A percentile compares a stretch with the other conserved stretches of the same genome.
Conservation (phyloP, 805 yeast species). For the Saccharomycopsis schoenii region DNA sequence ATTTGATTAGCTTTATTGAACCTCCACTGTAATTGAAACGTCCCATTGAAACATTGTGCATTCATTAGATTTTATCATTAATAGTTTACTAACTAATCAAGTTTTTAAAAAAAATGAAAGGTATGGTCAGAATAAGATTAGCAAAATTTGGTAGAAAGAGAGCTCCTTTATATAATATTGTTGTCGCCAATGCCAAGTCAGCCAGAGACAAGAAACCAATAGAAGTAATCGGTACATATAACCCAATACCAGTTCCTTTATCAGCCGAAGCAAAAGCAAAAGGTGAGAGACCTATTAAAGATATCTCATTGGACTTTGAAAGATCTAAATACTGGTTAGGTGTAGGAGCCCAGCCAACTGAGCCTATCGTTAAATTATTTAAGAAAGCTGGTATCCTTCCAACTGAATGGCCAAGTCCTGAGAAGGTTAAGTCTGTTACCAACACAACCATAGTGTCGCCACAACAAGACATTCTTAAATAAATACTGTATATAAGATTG, state of each 20-base stretch:
- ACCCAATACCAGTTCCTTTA: slow-evolving; percentile 69
- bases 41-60: neutral
- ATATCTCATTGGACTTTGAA: slow-evolving; percentile 73
- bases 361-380: slow-evolving; percentile 65
- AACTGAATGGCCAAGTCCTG: slow-evolving; percentile 51
- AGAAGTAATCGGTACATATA: slow-evolving; percentile 90
- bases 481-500: neutral
- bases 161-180: slow-evolving; percentile 85
- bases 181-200: slow-evolving; percentile 64
- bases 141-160: slow-evolving; percentile 89
- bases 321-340: slow-evolving; percentile 95
- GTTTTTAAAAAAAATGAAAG: slow-evolving; percentile 35
- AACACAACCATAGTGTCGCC: slow-evolving; percentile 8
- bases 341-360: slow-evolving; percentile 93
- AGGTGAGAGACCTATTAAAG: slow-evolving; percentile 59
- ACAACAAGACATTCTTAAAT: slow-evolving; percentile 12
- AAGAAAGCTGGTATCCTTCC: slow-evolving; percentile 67
- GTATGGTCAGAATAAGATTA: slow-evolving; percentile 75
- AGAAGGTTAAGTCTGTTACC: slow-evolving; percentile 21
- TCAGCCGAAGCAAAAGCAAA: slow-evolving; percentile 38
- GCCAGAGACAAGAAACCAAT: slow-evolving; percentile 85
- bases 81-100: too few species aligned
- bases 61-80: neutral
- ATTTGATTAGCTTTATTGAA: neutral
- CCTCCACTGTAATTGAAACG: too few species aligned